phyloP scores from a whole-genome alignment of 2,329 filamentous ascomycete species.

The Ophioceras dolichostomum region DNA sequence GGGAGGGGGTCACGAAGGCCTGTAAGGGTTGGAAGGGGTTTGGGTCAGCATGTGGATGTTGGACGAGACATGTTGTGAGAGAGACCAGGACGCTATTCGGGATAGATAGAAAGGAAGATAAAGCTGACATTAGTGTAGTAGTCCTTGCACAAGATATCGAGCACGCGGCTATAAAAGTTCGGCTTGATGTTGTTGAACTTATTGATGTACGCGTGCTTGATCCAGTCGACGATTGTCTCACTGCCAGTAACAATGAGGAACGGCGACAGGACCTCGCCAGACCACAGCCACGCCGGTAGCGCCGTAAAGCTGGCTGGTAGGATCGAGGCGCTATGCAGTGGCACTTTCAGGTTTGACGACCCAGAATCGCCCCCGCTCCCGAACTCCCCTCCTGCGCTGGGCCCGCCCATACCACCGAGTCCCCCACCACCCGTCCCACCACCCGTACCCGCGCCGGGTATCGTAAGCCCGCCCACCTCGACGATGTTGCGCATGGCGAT shows the following conservation, averaged over 20 bases:
- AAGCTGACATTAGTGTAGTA: conserved; percentile 93
- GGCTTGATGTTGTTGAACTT: conserved; percentile 98
- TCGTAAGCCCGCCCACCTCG: conserved; percentile 76
- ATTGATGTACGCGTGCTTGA: conserved; percentile 95
- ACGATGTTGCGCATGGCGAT: conserved; percentile 95
- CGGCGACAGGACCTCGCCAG: conserved; percentile 79
- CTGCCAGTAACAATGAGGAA: conserved; percentile 91
- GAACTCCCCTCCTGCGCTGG: not conserved
- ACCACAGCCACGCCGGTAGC: conserved; percentile 64
- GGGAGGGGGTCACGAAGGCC: conserved; percentile 83
- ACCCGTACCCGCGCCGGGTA: conserved; percentile 36
- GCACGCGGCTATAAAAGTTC: conserved; percentile 73
- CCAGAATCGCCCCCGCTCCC: conserved; percentile 32
- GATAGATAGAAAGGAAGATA: conserved; percentile 1
- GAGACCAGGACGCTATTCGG: no score
- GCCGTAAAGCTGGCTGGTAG: conserved; percentile 86
- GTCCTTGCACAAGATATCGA: conserved; percentile 92
- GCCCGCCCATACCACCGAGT: not conserved
- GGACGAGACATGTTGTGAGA: no score
- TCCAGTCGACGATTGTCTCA: conserved; percentile 92
- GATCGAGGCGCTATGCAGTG: conserved; percentile 58
- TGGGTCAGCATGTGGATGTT: no score
- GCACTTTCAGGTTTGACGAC: conserved; percentile 37
- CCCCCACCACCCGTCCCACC: no score
- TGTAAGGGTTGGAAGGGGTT: no score